These are phyloP conservation scores for Talaromyces funiculosus DNA, from an alignment of 2,329 filamentous ascomycete species.

Conservation along the genomic window DNA sequence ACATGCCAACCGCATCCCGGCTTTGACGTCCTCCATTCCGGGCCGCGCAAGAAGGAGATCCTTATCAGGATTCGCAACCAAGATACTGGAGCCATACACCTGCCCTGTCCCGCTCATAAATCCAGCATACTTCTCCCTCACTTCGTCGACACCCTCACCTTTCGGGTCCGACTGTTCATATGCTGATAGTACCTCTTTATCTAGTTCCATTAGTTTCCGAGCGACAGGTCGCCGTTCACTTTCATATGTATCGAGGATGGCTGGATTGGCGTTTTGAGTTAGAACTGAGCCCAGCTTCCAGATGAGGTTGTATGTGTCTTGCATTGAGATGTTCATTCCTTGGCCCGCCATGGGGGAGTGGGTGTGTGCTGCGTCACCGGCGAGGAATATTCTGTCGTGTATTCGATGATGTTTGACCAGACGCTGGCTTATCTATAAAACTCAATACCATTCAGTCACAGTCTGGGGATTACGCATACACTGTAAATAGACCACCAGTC, in stretches of 20 bases:
- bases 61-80: background rate
- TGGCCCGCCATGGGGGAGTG: slow-evolving; percentile 30
- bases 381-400: slow-evolving; percentile 56
- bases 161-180: slow-evolving; percentile 56
- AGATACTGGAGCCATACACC: slow-evolving; percentile 46
- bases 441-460: background rate
- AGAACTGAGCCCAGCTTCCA: slow-evolving; percentile 30
- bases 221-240: slow-evolving; percentile 29
- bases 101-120: slow-evolving; percentile 58
- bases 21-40: background rate
- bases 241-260: slow-evolving; percentile 26
- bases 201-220: slow-evolving; percentile 27
- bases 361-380: slow-evolving; percentile 54
- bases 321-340: slow-evolving; percentile 33
- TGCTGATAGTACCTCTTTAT: slow-evolving; percentile 38
- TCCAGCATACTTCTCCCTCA: slow-evolving; percentile 51
- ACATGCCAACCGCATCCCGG: background rate
- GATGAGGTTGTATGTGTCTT: slow-evolving; percentile 30
- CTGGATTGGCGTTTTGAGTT: slow-evolving; percentile 20
- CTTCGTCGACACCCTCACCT: slow-evolving; percentile 52
- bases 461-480: slow-evolving; percentile 10
- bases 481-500: slow-evolving; percentile 62
- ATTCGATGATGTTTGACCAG: slow-evolving; percentile 47
- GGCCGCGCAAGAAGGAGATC: background rate
- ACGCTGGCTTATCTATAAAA: slow-evolving; percentile 54